A percentile compares a stretch with the other conserved stretches of the same genome.
phyloP scores from a whole-genome alignment of 208 protist species.

The Leishmania braziliensis region DNA sequence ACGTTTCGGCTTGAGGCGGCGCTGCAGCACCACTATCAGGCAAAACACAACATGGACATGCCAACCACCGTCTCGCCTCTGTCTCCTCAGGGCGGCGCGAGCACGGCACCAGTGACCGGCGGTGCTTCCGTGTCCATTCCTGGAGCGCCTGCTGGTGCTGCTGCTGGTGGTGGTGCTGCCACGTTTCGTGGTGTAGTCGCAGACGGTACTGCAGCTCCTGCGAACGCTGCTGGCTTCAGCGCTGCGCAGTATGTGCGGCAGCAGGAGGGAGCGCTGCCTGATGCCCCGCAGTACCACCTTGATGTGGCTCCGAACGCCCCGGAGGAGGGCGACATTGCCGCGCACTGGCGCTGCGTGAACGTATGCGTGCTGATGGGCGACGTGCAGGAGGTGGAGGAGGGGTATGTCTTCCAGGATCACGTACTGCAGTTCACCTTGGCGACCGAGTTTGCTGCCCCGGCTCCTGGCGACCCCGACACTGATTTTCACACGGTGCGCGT shows the following conservation, averaged over 20 bases:
- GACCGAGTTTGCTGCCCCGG: conserved; percentile 79
- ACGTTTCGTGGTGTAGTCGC: not conserved
- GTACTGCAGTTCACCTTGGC: conserved; percentile 85
- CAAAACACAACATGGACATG: conserved; percentile 91
- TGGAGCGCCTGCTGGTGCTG: not conserved
- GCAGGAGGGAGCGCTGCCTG: conserved; percentile 59
- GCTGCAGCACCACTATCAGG: conserved; percentile 88
- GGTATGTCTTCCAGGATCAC: conserved; percentile 87
- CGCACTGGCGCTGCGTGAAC: conserved; percentile 88
- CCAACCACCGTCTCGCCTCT: conserved; percentile 20
- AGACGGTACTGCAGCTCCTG: not conserved
- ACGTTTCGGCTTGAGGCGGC: conserved; percentile 88
- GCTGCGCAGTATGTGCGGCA: conserved; percentile 59
- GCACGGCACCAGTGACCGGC: not conserved
- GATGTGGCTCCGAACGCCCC: conserved; percentile 87
- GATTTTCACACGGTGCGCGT: conserved; percentile 88
- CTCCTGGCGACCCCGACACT: conserved; percentile 83
- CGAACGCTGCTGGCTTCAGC: not conserved
- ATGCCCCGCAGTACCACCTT: conserved; percentile 82
- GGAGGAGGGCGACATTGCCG: conserved; percentile 82
- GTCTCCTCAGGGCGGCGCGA: not conserved
- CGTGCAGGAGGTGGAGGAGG: conserved; percentile 78
- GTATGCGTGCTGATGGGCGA: conserved; percentile 76
- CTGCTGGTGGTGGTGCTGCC: not conserved
- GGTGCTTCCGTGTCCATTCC: not conserved